Conservation (phyloP, 176 grass and related monocot species). For the Aegilops umbellulata region DNA sequence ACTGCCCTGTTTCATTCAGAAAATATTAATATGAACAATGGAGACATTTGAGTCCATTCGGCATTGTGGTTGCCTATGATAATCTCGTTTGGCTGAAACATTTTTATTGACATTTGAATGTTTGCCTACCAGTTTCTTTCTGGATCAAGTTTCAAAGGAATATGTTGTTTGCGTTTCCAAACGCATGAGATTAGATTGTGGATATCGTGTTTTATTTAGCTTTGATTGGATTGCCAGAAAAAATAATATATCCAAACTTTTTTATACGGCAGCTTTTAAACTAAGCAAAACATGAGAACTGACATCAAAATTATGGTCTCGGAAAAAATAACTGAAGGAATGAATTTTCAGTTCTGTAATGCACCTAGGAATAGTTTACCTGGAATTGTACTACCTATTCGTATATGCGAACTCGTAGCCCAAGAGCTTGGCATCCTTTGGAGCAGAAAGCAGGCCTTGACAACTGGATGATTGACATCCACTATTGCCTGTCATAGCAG, state of each 20-base stretch:
- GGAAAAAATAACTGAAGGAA: background rate
- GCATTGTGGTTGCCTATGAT: background rate
- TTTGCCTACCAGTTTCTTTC: background rate
- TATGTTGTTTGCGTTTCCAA: background rate
- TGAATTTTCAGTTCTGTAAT: background rate
- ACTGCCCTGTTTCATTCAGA: background rate
- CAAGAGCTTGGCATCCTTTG: slow-evolving; percentile 47
- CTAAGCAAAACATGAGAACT: background rate
- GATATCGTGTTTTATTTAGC: background rate
- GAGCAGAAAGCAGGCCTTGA: slow-evolving; percentile 40
- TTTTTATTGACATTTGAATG: background rate
- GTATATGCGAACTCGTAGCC: slow-evolving; percentile 37
- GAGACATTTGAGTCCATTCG: background rate
- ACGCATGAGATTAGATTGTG: background rate
- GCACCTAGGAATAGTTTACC: background rate
- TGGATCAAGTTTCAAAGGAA: background rate
- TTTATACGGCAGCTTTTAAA: background rate
- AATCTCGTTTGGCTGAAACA: background rate
- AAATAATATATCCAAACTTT: background rate
- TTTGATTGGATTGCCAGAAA: background rate
- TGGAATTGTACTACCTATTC: slow-evolving; percentile 24
- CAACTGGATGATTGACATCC: slow-evolving; percentile 65
- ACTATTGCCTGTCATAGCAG: slow-evolving; percentile 69
- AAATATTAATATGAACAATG: background rate
- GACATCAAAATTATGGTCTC: background rate